These are phyloP conservation scores for Solanum phureja DNA, from an alignment of 257 asterid genomes.

Conservation along the genomic window DNA sequence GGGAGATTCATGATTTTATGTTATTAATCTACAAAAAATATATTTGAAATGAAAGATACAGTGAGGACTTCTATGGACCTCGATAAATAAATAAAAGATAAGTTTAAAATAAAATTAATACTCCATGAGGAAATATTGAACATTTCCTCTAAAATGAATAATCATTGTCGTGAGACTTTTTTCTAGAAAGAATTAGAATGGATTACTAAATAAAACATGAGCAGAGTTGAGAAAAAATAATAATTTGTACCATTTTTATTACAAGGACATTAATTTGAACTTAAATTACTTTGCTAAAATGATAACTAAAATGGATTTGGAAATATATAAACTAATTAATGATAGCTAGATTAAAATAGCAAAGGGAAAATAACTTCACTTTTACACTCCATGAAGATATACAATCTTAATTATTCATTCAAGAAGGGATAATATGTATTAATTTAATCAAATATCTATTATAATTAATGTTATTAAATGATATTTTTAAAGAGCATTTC, in stretches of 20 bases:
- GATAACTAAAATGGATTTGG: neutral
- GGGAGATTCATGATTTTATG: neutral
- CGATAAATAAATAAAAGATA: neutral
- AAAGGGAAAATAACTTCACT: neutral
- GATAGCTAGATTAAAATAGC: neutral
- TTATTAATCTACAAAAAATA: neutral
- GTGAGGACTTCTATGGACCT: too few relatives aligned
- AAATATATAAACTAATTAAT: neutral
- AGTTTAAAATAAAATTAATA: too few relatives aligned
- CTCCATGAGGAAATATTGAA: neutral
- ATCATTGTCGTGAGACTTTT: neutral
- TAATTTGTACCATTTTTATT: neutral
- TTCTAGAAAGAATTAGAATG: too few relatives aligned
- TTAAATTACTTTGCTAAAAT: neutral
- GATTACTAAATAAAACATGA: neutral
- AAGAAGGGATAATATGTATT: too few relatives aligned
- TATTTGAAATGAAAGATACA: neutral
- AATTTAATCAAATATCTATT: too few relatives aligned
- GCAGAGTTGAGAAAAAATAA: neutral
- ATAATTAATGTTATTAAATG: too few relatives aligned
- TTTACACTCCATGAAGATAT: too few relatives aligned
- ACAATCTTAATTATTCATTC: too few relatives aligned
- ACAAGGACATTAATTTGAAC: too few relatives aligned
- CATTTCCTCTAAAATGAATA: too few relatives aligned
- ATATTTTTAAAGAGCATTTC: too few relatives aligned